phyloP scores from a whole-genome alignment of 495 filamentous ascomycete species.

The Sporormia fimetaria region DNA sequence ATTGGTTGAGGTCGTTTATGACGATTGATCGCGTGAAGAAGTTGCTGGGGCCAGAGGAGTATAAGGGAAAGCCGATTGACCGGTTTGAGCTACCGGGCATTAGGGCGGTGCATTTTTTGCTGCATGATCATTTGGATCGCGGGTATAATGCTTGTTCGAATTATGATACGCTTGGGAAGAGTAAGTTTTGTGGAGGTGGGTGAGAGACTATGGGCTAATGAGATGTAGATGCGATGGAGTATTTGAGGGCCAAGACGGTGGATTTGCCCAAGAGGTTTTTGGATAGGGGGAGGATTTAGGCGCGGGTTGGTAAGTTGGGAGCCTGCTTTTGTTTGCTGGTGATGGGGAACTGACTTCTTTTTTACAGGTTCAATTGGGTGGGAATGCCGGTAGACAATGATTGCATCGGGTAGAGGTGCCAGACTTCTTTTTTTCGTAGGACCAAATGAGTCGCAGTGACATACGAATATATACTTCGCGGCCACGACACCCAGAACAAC shows the following conservation, averaged over 20 bases:
- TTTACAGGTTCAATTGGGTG: too few species aligned
- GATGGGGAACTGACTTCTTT: too few species aligned
- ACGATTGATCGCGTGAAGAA: constrained; percentile 29
- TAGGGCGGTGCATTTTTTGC: constrained; percentile 29
- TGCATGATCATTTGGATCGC: constrained; percentile 29
- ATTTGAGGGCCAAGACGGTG: constrained; percentile 17
- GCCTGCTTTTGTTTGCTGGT: too few species aligned
- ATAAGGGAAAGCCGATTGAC: constrained; percentile 29
- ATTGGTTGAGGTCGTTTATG: constrained; percentile 30
- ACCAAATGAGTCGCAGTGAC: too few species aligned
- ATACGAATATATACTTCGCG: too few species aligned
- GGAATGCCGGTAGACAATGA: too few species aligned
- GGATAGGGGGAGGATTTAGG: constrained; percentile 17
- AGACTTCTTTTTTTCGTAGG: too few species aligned
- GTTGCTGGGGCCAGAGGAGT: constrained; percentile 30
- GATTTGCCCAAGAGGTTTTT: constrained; percentile 20
- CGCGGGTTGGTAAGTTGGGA: too few species aligned
- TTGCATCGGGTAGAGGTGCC: too few species aligned
- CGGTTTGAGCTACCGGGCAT: constrained; percentile 25
- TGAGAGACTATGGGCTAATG: neutral
- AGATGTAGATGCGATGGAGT: constrained; percentile 13
- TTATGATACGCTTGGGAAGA: constrained; percentile 31
- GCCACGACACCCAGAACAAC: too few species aligned
- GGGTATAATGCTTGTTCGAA: constrained; percentile 24
- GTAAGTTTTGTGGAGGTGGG: constrained; percentile 7